Conservation (phyloP, 352 stramenopile genomes). For the Thraustochytrium sp. region DNA sequence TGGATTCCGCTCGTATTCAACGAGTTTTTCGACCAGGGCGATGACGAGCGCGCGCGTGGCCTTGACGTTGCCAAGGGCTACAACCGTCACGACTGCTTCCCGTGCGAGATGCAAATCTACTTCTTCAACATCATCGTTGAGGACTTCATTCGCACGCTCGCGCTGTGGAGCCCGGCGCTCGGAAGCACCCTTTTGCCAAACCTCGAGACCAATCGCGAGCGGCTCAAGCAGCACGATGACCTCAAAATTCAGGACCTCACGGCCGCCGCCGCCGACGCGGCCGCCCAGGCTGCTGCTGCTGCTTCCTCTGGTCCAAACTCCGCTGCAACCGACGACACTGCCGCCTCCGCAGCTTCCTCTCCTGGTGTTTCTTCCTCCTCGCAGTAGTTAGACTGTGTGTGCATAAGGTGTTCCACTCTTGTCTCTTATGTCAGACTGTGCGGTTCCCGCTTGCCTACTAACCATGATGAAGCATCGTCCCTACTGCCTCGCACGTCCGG, state of each 20-base stretch:
- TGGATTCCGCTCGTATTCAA: conserved; percentile 86
- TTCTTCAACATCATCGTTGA: conserved; percentile 89
- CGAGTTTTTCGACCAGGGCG: conserved; percentile 91
- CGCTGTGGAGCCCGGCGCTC: not conserved
- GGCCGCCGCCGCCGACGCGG: too few relatives aligned
- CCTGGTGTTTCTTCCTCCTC: too few relatives aligned
- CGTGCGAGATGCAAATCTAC: conserved; percentile 85
- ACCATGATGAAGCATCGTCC: too few relatives aligned
- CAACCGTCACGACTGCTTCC: conserved; percentile 57
- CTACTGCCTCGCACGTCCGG: too few relatives aligned
- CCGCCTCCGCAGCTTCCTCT: too few relatives aligned
- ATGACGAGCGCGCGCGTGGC: conserved; percentile 82
- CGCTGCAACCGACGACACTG: too few relatives aligned
- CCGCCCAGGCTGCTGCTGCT: too few relatives aligned
- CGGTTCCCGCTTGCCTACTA: too few relatives aligned
- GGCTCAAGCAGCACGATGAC: not conserved
- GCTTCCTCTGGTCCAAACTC: too few relatives aligned
- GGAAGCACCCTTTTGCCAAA: not conserved
- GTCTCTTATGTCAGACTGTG: too few relatives aligned
- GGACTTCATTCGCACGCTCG: conserved; percentile 62
- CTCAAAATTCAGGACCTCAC: conserved; percentile 11
- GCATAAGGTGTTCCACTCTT: too few relatives aligned
- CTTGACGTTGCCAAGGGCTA: conserved; percentile 76
- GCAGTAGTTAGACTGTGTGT: too few relatives aligned
- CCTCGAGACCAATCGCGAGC: not conserved